A percentile compares a stretch with the other conserved stretches of the same genome.
phyloP scores from a whole-genome alignment of 108 stramenopile genomes.

The Cyclotella sp. region DNA sequence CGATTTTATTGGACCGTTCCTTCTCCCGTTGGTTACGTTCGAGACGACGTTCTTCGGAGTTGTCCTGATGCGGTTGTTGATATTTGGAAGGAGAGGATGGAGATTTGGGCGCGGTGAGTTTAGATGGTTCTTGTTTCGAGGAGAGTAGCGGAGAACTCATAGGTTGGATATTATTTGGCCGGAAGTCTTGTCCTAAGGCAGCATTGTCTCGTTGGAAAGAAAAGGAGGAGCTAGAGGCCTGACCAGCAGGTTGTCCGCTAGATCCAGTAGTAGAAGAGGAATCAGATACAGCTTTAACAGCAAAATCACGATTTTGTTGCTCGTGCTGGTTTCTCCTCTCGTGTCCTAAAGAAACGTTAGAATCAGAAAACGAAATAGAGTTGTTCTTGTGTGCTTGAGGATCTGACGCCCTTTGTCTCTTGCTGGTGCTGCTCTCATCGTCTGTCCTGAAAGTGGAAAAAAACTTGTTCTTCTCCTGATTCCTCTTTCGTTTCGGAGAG shows the following conservation, averaged over 20 bases:
- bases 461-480: constrained; percentile 2
- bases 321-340: not conserved
- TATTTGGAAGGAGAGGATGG: constrained; percentile 33
- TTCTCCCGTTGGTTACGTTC: constrained; percentile 55
- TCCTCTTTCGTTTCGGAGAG: constrained; percentile 10
- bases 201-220: not conserved
- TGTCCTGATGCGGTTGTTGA: not conserved
- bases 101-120: not conserved
- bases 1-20: constrained; percentile 48
- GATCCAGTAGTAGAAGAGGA: constrained; percentile 15
- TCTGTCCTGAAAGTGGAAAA: not conserved
- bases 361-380: not conserved
- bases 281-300: constrained; percentile 23
- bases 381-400: not conserved
- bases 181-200: not conserved
- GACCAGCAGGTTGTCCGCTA: constrained; percentile 21
- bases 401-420: not conserved
- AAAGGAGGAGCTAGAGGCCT: constrained; percentile 11
- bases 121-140: not conserved
- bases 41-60: constrained; percentile 37
- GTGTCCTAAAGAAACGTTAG: not conserved
- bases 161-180: not conserved
- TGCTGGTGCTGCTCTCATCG: not conserved
- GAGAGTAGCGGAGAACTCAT: not conserved
- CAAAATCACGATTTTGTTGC: not conserved